phyloP scores from a whole-genome alignment of 2,329 filamentous ascomycete species.

The Sphaerostilbella broomeana region DNA sequence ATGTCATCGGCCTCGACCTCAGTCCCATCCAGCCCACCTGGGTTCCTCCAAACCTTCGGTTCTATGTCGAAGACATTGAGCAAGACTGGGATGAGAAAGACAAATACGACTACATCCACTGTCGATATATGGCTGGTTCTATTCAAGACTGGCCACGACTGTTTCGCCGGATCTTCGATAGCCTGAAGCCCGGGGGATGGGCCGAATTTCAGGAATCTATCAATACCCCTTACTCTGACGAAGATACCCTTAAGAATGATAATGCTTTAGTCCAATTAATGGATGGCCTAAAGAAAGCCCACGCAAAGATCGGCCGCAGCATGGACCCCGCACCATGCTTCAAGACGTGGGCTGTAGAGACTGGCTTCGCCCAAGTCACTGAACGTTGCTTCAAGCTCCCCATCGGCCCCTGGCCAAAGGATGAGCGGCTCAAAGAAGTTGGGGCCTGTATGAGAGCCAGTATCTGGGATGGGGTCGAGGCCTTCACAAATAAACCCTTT shows the following conservation, averaged over 20 bases:
- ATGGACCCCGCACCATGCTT: conserved; percentile 25
- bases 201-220: conserved; percentile 35
- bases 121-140: conserved; percentile 24
- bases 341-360: conserved; percentile 22
- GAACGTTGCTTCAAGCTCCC: conserved; percentile 38
- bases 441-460: conserved; percentile 28
- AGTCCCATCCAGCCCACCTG: conserved; percentile 31
- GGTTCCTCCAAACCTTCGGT: conserved; percentile 30
- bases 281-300: conserved; percentile 22
- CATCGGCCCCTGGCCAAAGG: conserved; percentile 41
- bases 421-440: conserved; percentile 39
- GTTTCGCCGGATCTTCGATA: conserved; percentile 6
- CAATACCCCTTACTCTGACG: conserved; percentile 24
- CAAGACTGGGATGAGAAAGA: conserved; percentile 34
- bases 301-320: conserved; percentile 25
- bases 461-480: conserved; percentile 27
- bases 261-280: conserved; percentile 25
- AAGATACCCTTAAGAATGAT: conserved; percentile 21
- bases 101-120: conserved; percentile 28
- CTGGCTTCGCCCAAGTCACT: conserved; percentile 36
- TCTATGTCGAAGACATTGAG: conserved; percentile 32
- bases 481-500: conserved; percentile 28
- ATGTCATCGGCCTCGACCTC: conserved; percentile 34
- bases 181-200: conserved; percentile 38
- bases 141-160: conserved; percentile 24